phyloP scores from a whole-genome alignment of 2,329 filamentous ascomycete species.

The Lasiodiplodia sp. region DNA sequence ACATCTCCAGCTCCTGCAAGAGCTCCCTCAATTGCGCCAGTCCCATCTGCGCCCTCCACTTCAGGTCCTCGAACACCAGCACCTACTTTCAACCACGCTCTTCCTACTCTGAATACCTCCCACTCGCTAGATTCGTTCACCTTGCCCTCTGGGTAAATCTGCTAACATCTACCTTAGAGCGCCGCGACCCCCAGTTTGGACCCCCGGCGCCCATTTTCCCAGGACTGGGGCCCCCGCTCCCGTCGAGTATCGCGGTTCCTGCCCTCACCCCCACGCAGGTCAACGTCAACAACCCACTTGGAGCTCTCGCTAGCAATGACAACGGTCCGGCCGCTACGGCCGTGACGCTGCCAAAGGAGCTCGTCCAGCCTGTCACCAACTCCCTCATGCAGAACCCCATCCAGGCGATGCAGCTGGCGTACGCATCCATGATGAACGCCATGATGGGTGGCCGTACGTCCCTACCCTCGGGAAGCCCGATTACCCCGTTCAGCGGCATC shows the following conservation, averaged over 20 bases:
- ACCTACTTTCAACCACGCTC: not conserved
- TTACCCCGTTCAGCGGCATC: not conserved
- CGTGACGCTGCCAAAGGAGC: not conserved
- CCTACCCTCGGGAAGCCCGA: too few species aligned
- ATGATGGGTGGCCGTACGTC: not conserved
- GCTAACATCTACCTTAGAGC: not conserved
- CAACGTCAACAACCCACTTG: not conserved
- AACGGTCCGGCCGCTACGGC: not conserved
- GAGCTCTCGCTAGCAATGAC: not conserved
- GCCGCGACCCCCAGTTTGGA: not conserved
- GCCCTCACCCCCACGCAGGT: not conserved
- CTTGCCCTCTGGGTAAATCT: too few species aligned
- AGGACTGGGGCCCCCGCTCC: not conserved
- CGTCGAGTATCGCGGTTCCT: not conserved
- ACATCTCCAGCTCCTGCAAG: not conserved
- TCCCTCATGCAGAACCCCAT: not conserved
- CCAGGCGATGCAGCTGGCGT: not conserved
- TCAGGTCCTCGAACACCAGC: conserved; percentile 16
- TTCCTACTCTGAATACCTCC: not conserved
- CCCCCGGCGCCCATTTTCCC: not conserved
- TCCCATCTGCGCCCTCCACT: not conserved
- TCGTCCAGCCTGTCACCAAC: not conserved
- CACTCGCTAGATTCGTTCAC: not conserved
- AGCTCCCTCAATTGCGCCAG: not conserved
- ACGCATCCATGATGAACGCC: not conserved